A percentile compares a stretch with the other conserved stretches of the same genome.
Evolutionary conservation across 1,284 basidiomycete species (phyloP).

Genomic region (Cryptococcus sp.): DNA sequence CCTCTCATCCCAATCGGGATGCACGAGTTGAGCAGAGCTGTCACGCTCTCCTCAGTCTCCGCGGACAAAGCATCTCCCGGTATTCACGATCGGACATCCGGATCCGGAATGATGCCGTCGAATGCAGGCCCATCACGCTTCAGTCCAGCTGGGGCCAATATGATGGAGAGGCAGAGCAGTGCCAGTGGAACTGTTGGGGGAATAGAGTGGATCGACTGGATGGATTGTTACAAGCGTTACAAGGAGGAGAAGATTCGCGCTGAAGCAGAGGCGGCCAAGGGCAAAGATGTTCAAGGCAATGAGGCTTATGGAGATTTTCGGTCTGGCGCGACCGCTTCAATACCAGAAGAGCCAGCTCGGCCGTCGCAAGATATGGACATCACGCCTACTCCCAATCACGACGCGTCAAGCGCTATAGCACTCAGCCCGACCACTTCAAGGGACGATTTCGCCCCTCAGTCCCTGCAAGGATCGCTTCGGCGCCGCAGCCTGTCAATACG

Average conservation of each 20-base stretch:
- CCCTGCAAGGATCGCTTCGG: conserved; percentile 13
- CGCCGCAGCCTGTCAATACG: conserved; percentile 43
- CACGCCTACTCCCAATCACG: conserved; percentile 20
- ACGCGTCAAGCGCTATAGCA: conserved; percentile 24
- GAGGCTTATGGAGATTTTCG: conserved; percentile 2
- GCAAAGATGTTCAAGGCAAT: conserved; percentile 1
- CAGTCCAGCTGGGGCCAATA: conserved; percentile 8
- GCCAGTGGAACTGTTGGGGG: conserved; percentile 49
- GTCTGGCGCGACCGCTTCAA: conserved; percentile 5
- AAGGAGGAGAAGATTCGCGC: conserved; percentile 60
- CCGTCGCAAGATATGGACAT: conserved; percentile 9
- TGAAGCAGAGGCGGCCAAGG: conserved; percentile 23
- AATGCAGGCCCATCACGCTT: conserved; percentile 25
- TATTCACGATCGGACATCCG: conserved; percentile 10
- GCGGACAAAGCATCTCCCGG: conserved; percentile 1
- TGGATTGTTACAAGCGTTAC: conserved; percentile 60
- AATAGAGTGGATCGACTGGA: conserved; percentile 63
- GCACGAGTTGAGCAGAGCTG: conserved; percentile 12
- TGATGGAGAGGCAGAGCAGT: conserved; percentile 40
- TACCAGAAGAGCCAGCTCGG: conserved; percentile 10
- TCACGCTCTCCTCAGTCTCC: background rate
- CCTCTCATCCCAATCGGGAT: conserved; percentile 23
- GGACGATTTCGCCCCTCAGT: conserved; percentile 27
- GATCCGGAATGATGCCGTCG: conserved; percentile 8
- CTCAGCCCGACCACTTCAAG: conserved; percentile 32